These are phyloP conservation scores for Trichosporon inkin DNA, from an alignment of 1,284 basidiomycete genomes.

Conservation along the genomic window DNA sequence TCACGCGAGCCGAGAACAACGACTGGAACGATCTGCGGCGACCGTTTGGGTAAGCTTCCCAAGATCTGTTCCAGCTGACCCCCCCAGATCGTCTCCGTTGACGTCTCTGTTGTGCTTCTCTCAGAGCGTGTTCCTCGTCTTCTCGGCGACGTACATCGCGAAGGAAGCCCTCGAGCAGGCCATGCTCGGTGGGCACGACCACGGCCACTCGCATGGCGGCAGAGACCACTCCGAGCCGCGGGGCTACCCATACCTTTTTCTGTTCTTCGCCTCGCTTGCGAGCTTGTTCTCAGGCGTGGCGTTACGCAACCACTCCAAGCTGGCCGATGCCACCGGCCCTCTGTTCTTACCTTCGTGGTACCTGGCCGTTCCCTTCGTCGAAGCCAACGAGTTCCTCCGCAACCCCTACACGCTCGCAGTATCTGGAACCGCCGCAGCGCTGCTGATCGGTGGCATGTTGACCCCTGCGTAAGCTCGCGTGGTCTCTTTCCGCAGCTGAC, in stretches of 20 bases:
- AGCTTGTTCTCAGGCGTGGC: constrained; percentile 54
- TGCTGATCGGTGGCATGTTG: constrained; percentile 44
- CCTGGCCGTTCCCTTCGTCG: constrained; percentile 22
- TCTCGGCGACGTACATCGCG: constrained; percentile 84
- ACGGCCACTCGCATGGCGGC: constrained; percentile 18
- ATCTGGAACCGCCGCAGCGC: constrained; percentile 45
- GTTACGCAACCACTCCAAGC: constrained; percentile 64
- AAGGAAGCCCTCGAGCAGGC: constrained; percentile 84
- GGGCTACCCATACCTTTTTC: constrained; percentile 58
- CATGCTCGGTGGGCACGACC: constrained; percentile 14
- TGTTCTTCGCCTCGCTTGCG: constrained; percentile 54
- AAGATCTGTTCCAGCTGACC: constrained; percentile 15
- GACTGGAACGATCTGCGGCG: constrained; percentile 47
- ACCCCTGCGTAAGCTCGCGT: constrained; percentile 54
- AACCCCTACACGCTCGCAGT: constrained; percentile 54
- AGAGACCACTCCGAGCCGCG: constrained; percentile 22
- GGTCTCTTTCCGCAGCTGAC: neutral
- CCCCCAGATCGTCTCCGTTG: constrained; percentile 62
- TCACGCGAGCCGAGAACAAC: constrained; percentile 50
- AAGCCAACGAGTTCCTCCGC: constrained; percentile 30
- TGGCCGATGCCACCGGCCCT: constrained; percentile 55
- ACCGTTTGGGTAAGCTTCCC: constrained; percentile 64
- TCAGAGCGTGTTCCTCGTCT: constrained; percentile 83
- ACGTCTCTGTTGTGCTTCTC: constrained; percentile 78
- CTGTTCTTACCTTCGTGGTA: constrained; percentile 35